Evolutionary conservation across 805 yeast genomes (phyloP).

Genomic region (Myxozyma geophila): DNA sequence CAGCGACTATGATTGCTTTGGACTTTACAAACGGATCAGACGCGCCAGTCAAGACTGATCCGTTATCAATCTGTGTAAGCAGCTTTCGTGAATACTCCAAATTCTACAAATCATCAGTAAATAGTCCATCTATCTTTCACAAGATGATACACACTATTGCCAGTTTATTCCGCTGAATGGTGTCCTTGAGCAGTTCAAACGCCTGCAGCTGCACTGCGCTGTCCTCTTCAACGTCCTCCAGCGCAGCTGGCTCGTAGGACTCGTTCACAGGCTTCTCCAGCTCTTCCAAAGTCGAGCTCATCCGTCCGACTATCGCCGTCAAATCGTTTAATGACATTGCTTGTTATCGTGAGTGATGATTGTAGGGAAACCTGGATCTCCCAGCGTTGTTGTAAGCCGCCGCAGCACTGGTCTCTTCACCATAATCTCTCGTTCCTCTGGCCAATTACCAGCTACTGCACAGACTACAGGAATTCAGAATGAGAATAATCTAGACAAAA

Average conservation of each 20-base stretch:
- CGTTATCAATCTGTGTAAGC: slow-evolving; percentile 20
- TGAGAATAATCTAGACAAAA: too few relatives aligned
- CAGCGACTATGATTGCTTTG: slow-evolving; percentile 19
- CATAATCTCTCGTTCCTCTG: too few relatives aligned
- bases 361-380: background rate
- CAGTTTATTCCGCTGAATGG: slow-evolving; percentile 27
- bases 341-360: background rate
- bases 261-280: slow-evolving; percentile 4
- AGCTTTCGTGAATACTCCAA: slow-evolving; percentile 33
- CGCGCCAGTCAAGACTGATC: slow-evolving; percentile 7
- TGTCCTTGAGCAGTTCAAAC: slow-evolving; percentile 9
- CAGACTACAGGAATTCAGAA: too few relatives aligned
- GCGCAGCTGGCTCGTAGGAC: background rate
- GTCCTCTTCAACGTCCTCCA: background rate
- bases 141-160: slow-evolving; percentile 12
- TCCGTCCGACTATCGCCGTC: slow-evolving; percentile 9
- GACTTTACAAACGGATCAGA: slow-evolving; percentile 4
- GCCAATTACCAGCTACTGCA: too few relatives aligned
- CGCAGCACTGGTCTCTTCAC: too few relatives aligned
- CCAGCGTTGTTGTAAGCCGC: background rate
- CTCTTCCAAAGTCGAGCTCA: slow-evolving; percentile 5
- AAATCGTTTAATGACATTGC: slow-evolving; percentile 26
- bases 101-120: slow-evolving; percentile 12
- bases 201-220: slow-evolving; percentile 6
- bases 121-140: background rate